These are phyloP conservation scores for Debaryomyces robertsiae DNA, from an alignment of 1,139 yeast species.

Conservation along the genomic window DNA sequence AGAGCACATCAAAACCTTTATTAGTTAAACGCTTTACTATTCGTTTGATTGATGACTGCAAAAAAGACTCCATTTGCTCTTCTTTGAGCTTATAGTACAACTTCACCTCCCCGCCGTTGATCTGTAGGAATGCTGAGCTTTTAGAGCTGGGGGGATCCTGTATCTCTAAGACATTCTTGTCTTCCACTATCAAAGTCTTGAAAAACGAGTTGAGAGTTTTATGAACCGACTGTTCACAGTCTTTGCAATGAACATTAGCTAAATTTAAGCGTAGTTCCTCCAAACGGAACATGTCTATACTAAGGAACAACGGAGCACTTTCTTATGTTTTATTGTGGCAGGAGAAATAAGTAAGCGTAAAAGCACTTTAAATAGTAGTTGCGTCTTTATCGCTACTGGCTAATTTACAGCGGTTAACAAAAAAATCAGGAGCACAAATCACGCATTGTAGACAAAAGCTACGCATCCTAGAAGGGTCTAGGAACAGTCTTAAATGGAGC, in stretches of 20 bases:
- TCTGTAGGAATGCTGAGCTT: constrained; percentile 10
- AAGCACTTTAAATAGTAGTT: constrained; percentile 2
- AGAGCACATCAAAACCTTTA: constrained; percentile 34
- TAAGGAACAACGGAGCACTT: background rate
- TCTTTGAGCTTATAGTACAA: constrained; percentile 19
- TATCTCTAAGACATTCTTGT: constrained; percentile 15
- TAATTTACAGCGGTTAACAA: background rate
- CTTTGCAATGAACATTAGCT: constrained; percentile 54
- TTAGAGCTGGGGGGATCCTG: constrained; percentile 28
- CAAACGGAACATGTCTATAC: constrained; percentile 18
- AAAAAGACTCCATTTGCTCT: constrained; percentile 7
- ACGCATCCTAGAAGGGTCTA: too few species aligned
- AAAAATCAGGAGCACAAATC: constrained; percentile 4
- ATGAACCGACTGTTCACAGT: constrained; percentile 44
- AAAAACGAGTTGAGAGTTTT: constrained; percentile 19
- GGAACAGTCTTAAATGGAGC: too few species aligned
- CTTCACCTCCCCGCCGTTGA: constrained; percentile 24
- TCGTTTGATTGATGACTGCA: constrained; percentile 23
- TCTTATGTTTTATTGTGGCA: too few species aligned
- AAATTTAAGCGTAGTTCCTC: constrained; percentile 32
- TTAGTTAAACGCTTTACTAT: constrained; percentile 25
- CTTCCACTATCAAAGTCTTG: constrained; percentile 10
- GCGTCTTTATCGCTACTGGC: constrained; percentile 4
- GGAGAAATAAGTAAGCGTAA: background rate
- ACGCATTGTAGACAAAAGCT: background rate